Conservation (phyloP, 805 yeast genomes). For the Nakazawaea ishiwadae region DNA sequence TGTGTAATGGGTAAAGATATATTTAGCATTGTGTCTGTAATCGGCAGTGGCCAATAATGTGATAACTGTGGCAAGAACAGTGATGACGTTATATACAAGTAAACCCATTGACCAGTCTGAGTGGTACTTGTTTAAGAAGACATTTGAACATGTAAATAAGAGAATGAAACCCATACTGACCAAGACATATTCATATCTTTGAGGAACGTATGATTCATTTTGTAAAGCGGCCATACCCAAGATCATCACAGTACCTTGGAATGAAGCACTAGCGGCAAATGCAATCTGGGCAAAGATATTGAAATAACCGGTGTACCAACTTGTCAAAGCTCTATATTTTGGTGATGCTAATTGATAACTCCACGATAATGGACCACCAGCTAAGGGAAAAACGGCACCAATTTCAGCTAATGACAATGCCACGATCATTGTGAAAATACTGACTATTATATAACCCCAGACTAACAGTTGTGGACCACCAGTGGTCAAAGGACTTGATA, state of each 20-base stretch:
- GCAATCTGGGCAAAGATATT: slow-evolving; percentile 23
- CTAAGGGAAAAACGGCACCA: slow-evolving; percentile 29
- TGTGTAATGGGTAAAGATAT: slow-evolving; percentile 21
- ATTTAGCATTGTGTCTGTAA: slow-evolving; percentile 20
- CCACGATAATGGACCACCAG: slow-evolving; percentile 32
- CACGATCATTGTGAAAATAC: slow-evolving; percentile 20
- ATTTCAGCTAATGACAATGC: slow-evolving; percentile 26
- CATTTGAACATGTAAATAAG: slow-evolving; percentile 19
- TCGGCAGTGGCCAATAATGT: slow-evolving; percentile 18
- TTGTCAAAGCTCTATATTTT: slow-evolving; percentile 20
- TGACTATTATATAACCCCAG: slow-evolving; percentile 23
- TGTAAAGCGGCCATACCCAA: slow-evolving; percentile 18
- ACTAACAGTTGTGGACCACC: slow-evolving; percentile 24
- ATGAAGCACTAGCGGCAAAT: slow-evolving; percentile 21
- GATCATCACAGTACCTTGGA: slow-evolving; percentile 22
- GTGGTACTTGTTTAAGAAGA: slow-evolving; percentile 20
- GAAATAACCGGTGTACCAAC: slow-evolving; percentile 28
- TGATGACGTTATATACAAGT: slow-evolving; percentile 17
- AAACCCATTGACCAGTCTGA: slow-evolving; percentile 18
- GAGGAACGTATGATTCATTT: slow-evolving; percentile 13
- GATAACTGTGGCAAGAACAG: slow-evolving; percentile 18
- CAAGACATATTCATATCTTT: slow-evolving; percentile 19
- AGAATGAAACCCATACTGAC: slow-evolving; percentile 20
- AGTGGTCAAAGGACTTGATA: slow-evolving; percentile 18
- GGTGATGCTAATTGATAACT: slow-evolving; percentile 26